phyloP scores from a whole-genome alignment of 805 yeast species.

The Yamadazyma olivae region DNA sequence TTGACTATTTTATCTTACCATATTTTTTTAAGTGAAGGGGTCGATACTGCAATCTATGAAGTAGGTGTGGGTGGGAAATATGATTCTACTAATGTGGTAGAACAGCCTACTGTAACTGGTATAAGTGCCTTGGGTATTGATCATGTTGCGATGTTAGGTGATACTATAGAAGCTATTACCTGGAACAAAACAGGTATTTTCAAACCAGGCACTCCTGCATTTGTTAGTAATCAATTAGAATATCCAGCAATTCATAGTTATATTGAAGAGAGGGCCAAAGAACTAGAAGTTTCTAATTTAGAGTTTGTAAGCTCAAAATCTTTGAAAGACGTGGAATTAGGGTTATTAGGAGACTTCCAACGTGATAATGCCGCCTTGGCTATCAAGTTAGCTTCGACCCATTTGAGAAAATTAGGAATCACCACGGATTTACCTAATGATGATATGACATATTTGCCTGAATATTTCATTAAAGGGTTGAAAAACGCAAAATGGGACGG shows the following conservation, averaged over 20 bases:
- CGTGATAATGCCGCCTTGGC: conserved; percentile 85
- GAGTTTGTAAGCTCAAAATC: conserved; percentile 47
- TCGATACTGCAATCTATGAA: conserved; percentile 92
- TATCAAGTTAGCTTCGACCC: conserved; percentile 60
- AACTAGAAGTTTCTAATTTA: conserved; percentile 46
- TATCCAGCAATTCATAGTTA: conserved; percentile 51
- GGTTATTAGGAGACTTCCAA: conserved; percentile 85
- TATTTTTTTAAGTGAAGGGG: conserved; percentile 80
- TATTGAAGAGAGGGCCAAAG: conserved; percentile 64
- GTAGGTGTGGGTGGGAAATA: conserved; percentile 98
- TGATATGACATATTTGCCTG: conserved; percentile 39
- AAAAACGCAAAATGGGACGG: conserved; percentile 87
- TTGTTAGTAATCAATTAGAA: conserved; percentile 56
- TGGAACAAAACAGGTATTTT: conserved; percentile 97
- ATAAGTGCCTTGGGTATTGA: conserved; percentile 87
- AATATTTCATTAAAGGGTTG: conserved; percentile 55
- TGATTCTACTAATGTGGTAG: conserved; percentile 91
- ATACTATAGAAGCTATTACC: conserved; percentile 83
- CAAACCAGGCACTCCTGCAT: conserved; percentile 65
- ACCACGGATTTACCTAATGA: conserved; percentile 16
- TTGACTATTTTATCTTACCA: conserved; percentile 89
- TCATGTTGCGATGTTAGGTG: conserved; percentile 83
- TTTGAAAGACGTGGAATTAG: conserved; percentile 45
- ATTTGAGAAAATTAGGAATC: conserved; percentile 50
- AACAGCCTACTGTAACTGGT: conserved; percentile 79